Percentiles rank a stretch among this genome's conserved stretches.
These are phyloP conservation scores for Metschnikowia lunata DNA, from an alignment of 805 yeast genomes.

Conservation along the genomic window DNA sequence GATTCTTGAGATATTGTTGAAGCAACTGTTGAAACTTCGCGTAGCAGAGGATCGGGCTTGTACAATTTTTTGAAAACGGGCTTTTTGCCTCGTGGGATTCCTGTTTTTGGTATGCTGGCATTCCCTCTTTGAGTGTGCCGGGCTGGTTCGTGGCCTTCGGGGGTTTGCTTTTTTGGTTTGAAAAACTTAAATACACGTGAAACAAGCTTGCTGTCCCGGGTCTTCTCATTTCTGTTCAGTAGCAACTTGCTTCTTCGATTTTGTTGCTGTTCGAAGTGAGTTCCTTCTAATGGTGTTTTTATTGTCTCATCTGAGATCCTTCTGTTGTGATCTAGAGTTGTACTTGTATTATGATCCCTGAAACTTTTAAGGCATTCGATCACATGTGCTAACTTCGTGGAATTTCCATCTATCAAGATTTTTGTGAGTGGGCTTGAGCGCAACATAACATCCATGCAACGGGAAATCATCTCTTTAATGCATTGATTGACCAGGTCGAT, in stretches of 20 bases:
- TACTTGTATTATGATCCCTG: neutral
- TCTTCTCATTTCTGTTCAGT: too few relatives aligned
- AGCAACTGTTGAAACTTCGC: constrained; percentile 8
- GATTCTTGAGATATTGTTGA: constrained; percentile 1
- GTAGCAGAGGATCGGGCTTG: constrained; percentile 23
- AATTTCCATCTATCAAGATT: neutral
- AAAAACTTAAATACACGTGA: constrained; percentile 1
- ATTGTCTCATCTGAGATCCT: neutral
- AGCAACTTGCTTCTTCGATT: neutral
- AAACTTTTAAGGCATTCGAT: too few relatives aligned
- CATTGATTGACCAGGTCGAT: constrained; percentile 19
- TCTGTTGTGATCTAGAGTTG: neutral
- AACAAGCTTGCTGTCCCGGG: neutral
- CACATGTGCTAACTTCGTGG: too few relatives aligned
- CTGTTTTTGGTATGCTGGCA: constrained; percentile 15
- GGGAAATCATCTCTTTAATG: constrained; percentile 21
- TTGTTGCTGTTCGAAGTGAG: neutral
- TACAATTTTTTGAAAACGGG: constrained; percentile 20
- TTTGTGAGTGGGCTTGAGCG: constrained; percentile 21
- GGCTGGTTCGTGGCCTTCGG: neutral
- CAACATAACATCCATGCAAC: constrained; percentile 20
- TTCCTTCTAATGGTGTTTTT: neutral
- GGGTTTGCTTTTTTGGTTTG: neutral
- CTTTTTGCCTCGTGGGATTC: constrained; percentile 24
- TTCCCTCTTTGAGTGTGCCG: neutral